Base-by-base conservation (phyloP, 257 asterid genomes). In the Jacaranda mimosifolia region DNA sequence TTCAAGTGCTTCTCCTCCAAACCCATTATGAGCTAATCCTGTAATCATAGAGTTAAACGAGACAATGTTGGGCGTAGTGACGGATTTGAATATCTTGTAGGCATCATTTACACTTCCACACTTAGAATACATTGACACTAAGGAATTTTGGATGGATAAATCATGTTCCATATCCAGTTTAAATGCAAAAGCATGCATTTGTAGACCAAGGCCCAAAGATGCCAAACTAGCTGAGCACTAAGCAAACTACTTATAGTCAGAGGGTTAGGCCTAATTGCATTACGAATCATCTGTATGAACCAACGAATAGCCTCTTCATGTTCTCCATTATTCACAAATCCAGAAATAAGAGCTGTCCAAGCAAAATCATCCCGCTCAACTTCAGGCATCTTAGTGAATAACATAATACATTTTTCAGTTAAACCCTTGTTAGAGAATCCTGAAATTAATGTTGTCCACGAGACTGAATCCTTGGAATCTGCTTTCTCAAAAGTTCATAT, bases 341-440 rank as follows among this genome's bases (percentile, higher is more conserved):
- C 89, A 5, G 97, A 94, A 59, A 94, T 89, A 73, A 94, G 85
- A 68, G 94, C 86, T 59, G 97, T 88, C 97, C 97, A 94, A 46
- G 97, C 88, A 65, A 90, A 84, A 73, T 79, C 92, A 82, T 91
- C 97, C 60, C 82, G 86, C 76, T 82, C 62, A 6, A 55, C 32
- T 55, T 55, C 83, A 36, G 96, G 96, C 91, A 94, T 94, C 78
- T 75, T 79, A 45, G 73, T 53, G 38, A 94, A 94, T 75, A 91
- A 71, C 13, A 73, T 72, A 53, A 84, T 40, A 53, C 97, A 88
- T 72, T 80, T 84, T 70, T 83, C 86, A 3, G 86, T 89, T 78
- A 84, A 80, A 53, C 95, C 96, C 75, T 80, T 79, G 70, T 55
- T 87, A 83, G 90, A 85, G 77, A 82, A 91, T 49, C 97, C 97